Evolutionary conservation across 1,284 basidiomycete species (phyloP), one percentile per base, ranked within the genome.

Genomic region (Pseudozyma thailandica): DNA sequence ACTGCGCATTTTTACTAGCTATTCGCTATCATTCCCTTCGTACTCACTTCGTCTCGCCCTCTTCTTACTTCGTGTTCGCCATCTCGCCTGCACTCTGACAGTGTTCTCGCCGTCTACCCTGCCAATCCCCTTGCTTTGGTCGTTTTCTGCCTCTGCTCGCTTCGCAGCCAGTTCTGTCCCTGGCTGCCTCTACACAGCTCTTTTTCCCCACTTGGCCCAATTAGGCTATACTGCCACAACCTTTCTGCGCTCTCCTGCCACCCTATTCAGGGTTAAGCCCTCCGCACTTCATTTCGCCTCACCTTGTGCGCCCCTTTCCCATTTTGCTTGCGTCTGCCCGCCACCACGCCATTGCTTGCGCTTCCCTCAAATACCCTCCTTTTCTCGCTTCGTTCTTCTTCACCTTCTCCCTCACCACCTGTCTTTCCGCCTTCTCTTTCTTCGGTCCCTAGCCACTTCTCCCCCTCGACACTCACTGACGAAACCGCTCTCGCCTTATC

Each of bases 11-110:
- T 27, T 16, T 15, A 45, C 33, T 31, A 26, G 20, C 41, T 60
- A 55, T 52, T 52, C 63, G 41, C 57, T 39, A 66, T 60, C 63
- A 60, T n/a, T 31, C 4, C 27, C 21, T 28, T 21, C 18, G 33
- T 55, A 60, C 63, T 60, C 12, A 56, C 63, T 66, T 39, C 63
- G 63, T 66, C 63, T 56, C 52, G 56, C 38, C 26, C 48, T 59
- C 52, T 16, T 21, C 48, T 51, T 42, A 31, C 28, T 16, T 51
- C 44, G 21, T 43, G 15, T 33, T 43, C 30, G 41, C 48, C 20
- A 42, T 51, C 41, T 38, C 38, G 27, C 18, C 42, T 27, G 63
- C 56, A 56, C 49, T 28, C 45, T 18, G n/a, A 23, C 52, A 45
- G 57, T 66, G 52, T 66, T 8, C 8, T 1, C 23, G 15, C 20